Evolutionary conservation across 192 early-diverging fungal species (phyloP).

Genomic region (Gamsiella multidivaricata): DNA sequence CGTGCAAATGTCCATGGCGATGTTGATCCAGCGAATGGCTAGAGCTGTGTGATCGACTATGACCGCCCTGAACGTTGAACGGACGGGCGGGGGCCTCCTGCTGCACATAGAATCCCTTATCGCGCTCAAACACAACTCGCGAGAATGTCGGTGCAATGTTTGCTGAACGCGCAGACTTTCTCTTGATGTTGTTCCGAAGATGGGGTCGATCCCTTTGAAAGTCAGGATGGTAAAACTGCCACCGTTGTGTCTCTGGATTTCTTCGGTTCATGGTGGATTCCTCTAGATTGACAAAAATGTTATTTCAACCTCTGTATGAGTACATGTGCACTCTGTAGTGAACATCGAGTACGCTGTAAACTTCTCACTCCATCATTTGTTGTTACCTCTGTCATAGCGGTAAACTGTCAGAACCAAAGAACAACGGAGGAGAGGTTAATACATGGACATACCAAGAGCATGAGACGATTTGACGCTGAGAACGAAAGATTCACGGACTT

Average conservation of each 20-base stretch:
- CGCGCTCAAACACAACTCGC: conserved; percentile 46
- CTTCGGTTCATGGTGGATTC: conserved; percentile 58
- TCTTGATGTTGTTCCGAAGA: conserved; percentile 76
- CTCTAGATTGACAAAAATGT: conserved; percentile 35
- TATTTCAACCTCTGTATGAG: too few species aligned
- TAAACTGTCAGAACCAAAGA: conserved; percentile 27
- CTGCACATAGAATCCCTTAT: conserved; percentile 46
- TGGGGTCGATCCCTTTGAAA: conserved; percentile 80
- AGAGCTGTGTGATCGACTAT: conserved; percentile 23
- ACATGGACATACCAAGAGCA: too few species aligned
- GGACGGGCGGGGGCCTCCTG: conserved; percentile 24
- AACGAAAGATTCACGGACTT: conserved; percentile 22
- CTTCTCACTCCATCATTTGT: neutral
- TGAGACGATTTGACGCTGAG: neutral
- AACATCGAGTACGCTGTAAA: neutral
- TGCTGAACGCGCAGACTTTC: conserved; percentile 61
- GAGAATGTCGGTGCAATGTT: conserved; percentile 42
- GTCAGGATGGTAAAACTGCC: conserved; percentile 90
- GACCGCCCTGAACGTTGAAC: conserved; percentile 14
- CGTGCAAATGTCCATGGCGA: conserved; percentile 12
- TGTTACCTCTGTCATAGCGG: conserved; percentile 45
- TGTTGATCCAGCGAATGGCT: conserved; percentile 13
- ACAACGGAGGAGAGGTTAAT: conserved; percentile 1
- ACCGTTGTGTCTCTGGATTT: conserved; percentile 73
- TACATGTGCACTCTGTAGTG: neutral